These are phyloP conservation scores for Starmerella asiatica DNA, from an alignment of 805 yeast species.

Conservation along the genomic window DNA sequence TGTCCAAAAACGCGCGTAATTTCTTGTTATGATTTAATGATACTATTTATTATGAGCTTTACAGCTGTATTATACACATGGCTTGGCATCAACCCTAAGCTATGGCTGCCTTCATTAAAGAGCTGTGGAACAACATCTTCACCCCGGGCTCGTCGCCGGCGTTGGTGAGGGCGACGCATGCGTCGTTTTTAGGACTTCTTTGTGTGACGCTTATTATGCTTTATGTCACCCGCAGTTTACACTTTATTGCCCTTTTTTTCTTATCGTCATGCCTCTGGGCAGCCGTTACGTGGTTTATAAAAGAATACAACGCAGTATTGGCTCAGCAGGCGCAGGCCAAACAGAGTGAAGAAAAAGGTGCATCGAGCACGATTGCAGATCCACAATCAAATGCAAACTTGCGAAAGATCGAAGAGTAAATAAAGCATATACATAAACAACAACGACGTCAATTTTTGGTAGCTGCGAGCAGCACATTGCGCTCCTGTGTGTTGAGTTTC, in stretches of 20 bases:
- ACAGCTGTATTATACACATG: background rate
- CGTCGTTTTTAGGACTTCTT: conserved; percentile 55
- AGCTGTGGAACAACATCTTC: conserved; percentile 81
- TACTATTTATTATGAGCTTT: background rate
- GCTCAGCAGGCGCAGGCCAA: no score
- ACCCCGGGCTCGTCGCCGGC: conserved; percentile 91
- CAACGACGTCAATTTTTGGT: background rate
- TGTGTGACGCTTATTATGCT: conserved; percentile 44
- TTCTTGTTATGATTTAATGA: no score
- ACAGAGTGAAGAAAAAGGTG: background rate
- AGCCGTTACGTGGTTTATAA: conserved; percentile 75
- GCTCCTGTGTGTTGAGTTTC: conserved; percentile 14
- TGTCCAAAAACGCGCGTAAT: background rate
- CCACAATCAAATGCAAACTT: no score
- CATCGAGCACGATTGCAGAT: no score
- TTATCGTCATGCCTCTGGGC: conserved; percentile 60
- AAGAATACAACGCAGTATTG: conserved; percentile 31
- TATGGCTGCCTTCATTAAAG: conserved; percentile 32
- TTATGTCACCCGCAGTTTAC: conserved; percentile 50
- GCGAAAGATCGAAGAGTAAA: background rate
- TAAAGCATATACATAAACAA: background rate
- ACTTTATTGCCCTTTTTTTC: conserved; percentile 41
- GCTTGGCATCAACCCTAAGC: background rate
- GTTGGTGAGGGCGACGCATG: conserved; percentile 75
- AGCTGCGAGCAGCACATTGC: conserved; percentile 8